Base-by-base conservation (phyloP, 805 yeast species). In the Candida ortonii region DNA sequence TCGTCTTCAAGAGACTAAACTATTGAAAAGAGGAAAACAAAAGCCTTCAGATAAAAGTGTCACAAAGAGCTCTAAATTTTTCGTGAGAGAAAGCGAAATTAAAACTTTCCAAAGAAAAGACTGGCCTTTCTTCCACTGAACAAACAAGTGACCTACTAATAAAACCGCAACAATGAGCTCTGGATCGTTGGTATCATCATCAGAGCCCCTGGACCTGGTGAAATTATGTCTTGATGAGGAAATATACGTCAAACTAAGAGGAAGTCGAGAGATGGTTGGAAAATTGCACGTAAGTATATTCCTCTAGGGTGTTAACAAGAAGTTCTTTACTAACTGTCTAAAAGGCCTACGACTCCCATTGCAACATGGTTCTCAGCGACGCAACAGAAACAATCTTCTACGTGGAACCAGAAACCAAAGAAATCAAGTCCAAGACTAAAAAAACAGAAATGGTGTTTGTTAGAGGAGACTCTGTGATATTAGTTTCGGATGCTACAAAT, bases 381-480 rank as follows among this genome's bases (percentile, higher is more conserved):
- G 96, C 95, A 6, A 74, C 72, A 35, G 99, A 93, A 56, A 84
- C 84, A 2, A 78, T 89, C 23, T 85, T 75, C 57, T 67, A 68
- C 23, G 52, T 79, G 11, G 72, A 68, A 20, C 78, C 70, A 4
- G 74, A 69, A 3, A 73, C 64, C 3, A 55, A 59, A 19, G 71
- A 69, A 28, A 45, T 67, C 35, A 56, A 65, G 56, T 60, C 74
- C 7, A 59, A 51, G 13, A 68, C 69, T 15, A 83, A 79, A 53
- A 71, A 72, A 43, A 73, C 87, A 12, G 96, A 86, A 36, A 85
- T 93, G 88, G 79, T 93, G 26, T 90, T 90, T 63, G 89, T 93
- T 11, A 80, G 99, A 66, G 99, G 99, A n/a, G 98, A 93, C 62
- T 80, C 94, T 3, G 97, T 93, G 27, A 86, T 94, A 32, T 71